Base-by-base conservation (phyloP, 2,329 filamentous ascomycete species). In the Cytospora schulzeri region DNA sequence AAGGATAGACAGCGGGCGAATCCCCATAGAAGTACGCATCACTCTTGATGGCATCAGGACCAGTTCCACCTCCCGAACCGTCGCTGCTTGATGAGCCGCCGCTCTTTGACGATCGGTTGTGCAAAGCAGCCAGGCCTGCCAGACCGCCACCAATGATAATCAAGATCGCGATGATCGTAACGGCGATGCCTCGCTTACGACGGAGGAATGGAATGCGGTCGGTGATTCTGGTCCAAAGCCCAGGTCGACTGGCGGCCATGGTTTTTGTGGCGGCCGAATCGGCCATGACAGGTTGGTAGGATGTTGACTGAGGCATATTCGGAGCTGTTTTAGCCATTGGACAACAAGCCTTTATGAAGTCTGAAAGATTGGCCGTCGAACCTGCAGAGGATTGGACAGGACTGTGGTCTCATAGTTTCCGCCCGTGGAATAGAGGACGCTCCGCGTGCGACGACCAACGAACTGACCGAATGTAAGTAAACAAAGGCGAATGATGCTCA, bases 1-100 rank as follows among this genome's bases (percentile, higher is more conserved):
- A 81, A 5, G 82, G 82, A 68, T 84, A 83, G 0, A 84, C 78
- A 0, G 80, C 76, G 31, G 80, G 80, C 11, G 81, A 83, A 67
- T 79, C 74, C 45, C 82, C 82, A 63, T 83, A 83, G 60, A 85
- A 85, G 63, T 76, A 75, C 0, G 71, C 67, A 67, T 85, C 80
- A 50, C 76, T 73, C 4, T 69, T 75, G 60, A 83, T 79, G 33
- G 70, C 64, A 60, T 71, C 66, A 11, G 58, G 8, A 56, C 55
- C 55, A 63, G 24, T 5, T 24, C 63, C 35, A 55, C 60, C 51
- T 7, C 50, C 57, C 22, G 53, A 62, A 17, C 52, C 54, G 38
- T 53, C 50, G 24, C 38, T 26, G 61, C 35, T 33, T 22, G 31
- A 26, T 9, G 53, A 60, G n/a, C 24, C 50, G 6, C 55, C 55